A percentile compares a stretch with the other conserved stretches of the same genome.
Evolutionary conservation across 225 moss, liverwort and hornwort species (phyloP).

Genomic region (Marchantia paleacea): DNA sequence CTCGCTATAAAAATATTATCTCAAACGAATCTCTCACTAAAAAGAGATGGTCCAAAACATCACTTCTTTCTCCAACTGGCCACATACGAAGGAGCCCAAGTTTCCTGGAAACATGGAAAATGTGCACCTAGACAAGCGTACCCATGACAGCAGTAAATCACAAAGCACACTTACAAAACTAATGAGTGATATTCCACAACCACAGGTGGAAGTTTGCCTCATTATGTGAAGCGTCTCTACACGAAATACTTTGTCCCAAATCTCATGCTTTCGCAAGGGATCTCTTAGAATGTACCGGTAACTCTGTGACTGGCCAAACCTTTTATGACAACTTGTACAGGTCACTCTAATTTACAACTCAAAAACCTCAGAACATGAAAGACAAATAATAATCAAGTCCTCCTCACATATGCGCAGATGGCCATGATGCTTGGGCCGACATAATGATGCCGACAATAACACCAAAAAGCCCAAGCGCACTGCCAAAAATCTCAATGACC

Average conservation of each 20-base stretch:
- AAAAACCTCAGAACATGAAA: slow-evolving; percentile 11
- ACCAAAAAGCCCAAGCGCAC: slow-evolving; percentile 96
- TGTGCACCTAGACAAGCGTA: slow-evolving; percentile 13
- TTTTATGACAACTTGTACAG: slow-evolving; percentile 13
- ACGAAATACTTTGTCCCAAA: slow-evolving; percentile 6
- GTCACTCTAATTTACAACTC: slow-evolving; percentile 38
- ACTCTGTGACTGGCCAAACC: slow-evolving; percentile 12
- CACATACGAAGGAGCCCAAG: not conserved
- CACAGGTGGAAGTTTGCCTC: not conserved
- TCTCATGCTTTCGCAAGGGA: slow-evolving; percentile 14
- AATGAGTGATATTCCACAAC: slow-evolving; percentile 1
- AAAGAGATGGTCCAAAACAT: not conserved
- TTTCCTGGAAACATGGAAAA: slow-evolving; percentile 18
- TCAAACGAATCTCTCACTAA: slow-evolving; percentile 10
- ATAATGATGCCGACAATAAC: slow-evolving; percentile 99
- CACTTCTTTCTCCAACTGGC: slow-evolving; percentile 12
- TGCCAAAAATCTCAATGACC: slow-evolving; percentile 99
- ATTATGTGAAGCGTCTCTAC: slow-evolving; percentile 12
- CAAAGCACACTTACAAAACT: slow-evolving; percentile 16
- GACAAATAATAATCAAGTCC: slow-evolving; percentile 9
- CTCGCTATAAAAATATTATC: not conserved
- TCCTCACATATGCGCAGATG: slow-evolving; percentile 34
- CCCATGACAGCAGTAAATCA: slow-evolving; percentile 7
- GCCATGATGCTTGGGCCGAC: slow-evolving; percentile 98
- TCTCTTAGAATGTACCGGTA: slow-evolving; percentile 14